phyloP scores from a whole-genome alignment of 1,284 basidiomycete genomes.

The Pascua guehoae region DNA sequence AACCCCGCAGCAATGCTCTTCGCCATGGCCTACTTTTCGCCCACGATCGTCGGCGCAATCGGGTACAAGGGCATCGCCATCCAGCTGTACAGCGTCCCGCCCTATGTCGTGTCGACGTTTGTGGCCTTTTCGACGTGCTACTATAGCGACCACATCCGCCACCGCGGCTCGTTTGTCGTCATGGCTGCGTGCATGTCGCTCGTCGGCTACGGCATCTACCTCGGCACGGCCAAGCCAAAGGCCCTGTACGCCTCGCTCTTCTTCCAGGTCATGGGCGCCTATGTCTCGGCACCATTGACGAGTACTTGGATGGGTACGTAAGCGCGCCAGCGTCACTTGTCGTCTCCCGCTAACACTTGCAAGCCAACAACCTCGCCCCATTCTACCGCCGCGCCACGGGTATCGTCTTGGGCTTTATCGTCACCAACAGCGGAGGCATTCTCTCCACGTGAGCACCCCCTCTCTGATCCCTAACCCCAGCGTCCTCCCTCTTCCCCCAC shows the following conservation, averaged over 20 bases:
- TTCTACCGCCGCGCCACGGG: conserved; percentile 58
- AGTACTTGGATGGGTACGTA: conserved; percentile 34
- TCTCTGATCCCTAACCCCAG: neutral
- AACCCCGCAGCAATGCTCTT: conserved; percentile 44
- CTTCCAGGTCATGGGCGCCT: conserved; percentile 43
- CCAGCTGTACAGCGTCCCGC: conserved; percentile 55
- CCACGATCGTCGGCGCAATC: conserved; percentile 54
- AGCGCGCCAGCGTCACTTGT: too few species aligned
- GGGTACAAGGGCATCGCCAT: conserved; percentile 48
- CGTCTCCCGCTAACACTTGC: neutral
- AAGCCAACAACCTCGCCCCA: conserved; percentile 58
- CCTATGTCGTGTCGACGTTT: conserved; percentile 56
- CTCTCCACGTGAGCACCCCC: conserved; percentile 48
- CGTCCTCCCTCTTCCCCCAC: too few species aligned
- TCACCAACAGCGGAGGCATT: conserved; percentile 60
- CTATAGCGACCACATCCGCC: conserved; percentile 56
- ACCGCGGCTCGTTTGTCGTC: conserved; percentile 50
- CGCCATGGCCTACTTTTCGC: conserved; percentile 53
- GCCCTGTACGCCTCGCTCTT: conserved; percentile 42
- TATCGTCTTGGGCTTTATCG: conserved; percentile 57
- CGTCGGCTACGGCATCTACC: conserved; percentile 41
- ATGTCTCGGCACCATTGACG: conserved; percentile 31
- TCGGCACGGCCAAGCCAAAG: conserved; percentile 24
- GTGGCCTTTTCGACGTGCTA: conserved; percentile 55
- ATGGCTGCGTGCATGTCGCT: conserved; percentile 26